Evolutionary conservation across 2,329 filamentous ascomycete species (phyloP).

Genomic region (Trichophyton schoenleinii): DNA sequence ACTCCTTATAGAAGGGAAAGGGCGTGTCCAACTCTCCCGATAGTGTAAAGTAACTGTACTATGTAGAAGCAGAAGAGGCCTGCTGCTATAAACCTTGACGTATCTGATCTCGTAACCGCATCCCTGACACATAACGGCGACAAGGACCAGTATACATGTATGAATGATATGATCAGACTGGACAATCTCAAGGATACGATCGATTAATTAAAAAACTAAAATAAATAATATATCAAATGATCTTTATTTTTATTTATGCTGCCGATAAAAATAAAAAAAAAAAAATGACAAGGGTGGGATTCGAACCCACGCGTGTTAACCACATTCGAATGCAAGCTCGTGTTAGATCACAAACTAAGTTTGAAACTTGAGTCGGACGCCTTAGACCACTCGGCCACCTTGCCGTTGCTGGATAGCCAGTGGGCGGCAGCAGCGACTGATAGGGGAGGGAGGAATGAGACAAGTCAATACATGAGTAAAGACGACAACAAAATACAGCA

Average conservation of each 20-base stretch:
- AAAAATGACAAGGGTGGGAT: neutral
- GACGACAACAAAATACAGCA: neutral
- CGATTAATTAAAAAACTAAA: too few species aligned
- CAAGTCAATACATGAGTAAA: too few species aligned
- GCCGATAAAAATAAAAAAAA: neutral
- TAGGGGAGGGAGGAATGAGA: neutral
- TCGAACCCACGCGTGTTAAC: conserved; percentile 1
- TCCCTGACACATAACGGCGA: too few species aligned
- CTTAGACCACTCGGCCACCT: neutral
- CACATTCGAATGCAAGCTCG: conserved; percentile 3
- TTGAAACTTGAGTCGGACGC: conserved; percentile 3
- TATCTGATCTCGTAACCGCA: too few species aligned
- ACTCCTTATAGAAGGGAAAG: too few species aligned
- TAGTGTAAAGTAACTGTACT: too few species aligned
- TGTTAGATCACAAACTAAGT: conserved; percentile 1
- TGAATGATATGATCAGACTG: too few species aligned
- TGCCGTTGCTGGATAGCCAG: neutral
- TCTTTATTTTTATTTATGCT: neutral
- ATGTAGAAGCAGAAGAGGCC: too few species aligned
- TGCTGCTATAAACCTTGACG: too few species aligned
- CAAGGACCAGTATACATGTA: too few species aligned
- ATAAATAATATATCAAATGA: neutral
- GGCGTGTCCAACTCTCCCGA: too few species aligned
- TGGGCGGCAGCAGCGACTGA: neutral
- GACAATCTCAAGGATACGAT: too few species aligned